These are phyloP conservation scores for Pholiota adiposa DNA, from an alignment of 1,284 basidiomycete genomes.

Conservation along the genomic window DNA sequence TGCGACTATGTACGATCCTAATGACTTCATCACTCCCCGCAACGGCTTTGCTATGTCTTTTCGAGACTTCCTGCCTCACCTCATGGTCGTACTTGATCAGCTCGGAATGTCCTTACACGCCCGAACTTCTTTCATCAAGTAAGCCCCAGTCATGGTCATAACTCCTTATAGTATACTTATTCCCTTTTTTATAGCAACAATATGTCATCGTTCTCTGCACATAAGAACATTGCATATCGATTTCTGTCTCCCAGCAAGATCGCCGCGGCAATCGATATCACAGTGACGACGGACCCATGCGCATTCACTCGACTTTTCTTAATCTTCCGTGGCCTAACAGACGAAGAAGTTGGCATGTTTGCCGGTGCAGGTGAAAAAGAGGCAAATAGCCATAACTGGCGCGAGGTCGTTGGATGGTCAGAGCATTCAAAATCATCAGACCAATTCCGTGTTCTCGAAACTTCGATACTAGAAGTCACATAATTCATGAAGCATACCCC, in stretches of 20 bases:
- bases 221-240: constrained; percentile 86
- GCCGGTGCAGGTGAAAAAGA: constrained; percentile 83
- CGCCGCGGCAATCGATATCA: constrained; percentile 82
- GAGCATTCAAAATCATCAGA: constrained; percentile 74
- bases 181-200: constrained; percentile 57
- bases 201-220: constrained; percentile 66
- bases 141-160: constrained; percentile 25
- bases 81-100: constrained; percentile 76
- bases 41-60: constrained; percentile 84
- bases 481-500: constrained; percentile 30
- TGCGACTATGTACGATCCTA: constrained; percentile 69
- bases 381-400: constrained; percentile 77
- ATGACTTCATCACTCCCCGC: constrained; percentile 73
- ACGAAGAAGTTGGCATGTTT: constrained; percentile 75
- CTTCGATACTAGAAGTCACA: constrained; percentile 71
- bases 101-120: constrained; percentile 80
- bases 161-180: constrained; percentile 1
- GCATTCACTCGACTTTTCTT: constrained; percentile 84
- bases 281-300: constrained; percentile 76
- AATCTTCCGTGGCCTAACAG: constrained; percentile 79
- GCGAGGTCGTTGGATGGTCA: constrained; percentile 75
- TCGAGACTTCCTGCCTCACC: constrained; percentile 75
- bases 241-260: constrained; percentile 78
- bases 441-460: constrained; percentile 78
- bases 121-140: constrained; percentile 80